phyloP scores from a whole-genome alignment of 768 basidiomycete species.

The Exidia glandulosa region DNA sequence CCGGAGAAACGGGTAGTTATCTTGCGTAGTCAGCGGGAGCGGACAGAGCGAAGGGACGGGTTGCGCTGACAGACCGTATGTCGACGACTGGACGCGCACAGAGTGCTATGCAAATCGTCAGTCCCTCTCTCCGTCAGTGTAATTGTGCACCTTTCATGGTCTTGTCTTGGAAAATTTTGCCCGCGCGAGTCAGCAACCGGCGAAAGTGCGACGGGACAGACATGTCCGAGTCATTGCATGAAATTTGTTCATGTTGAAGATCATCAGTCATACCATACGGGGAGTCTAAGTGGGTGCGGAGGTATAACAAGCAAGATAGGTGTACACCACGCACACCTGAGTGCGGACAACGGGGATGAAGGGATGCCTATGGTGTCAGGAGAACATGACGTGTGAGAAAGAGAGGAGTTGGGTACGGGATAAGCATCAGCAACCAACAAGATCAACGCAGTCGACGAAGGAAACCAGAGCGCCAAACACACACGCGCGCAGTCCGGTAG shows the following conservation, averaged over 20 bases:
- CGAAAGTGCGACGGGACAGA: neutral
- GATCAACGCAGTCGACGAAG: neutral
- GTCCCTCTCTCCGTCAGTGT: too few relatives aligned
- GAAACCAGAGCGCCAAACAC: neutral
- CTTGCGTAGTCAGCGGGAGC: too few relatives aligned
- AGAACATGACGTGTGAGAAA: neutral
- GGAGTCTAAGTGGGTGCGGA: neutral
- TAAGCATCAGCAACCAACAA: neutral
- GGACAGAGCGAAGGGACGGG: too few relatives aligned
- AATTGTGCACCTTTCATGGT: neutral
- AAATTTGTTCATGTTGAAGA: neutral
- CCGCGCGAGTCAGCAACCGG: neutral
- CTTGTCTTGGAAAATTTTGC: neutral
- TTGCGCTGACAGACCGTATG: too few relatives aligned
- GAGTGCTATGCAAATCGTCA: too few relatives aligned
- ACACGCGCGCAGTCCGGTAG: too few relatives aligned
- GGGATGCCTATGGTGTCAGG: too few relatives aligned
- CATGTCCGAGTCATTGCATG: too few relatives aligned
- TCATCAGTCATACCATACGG: neutral
- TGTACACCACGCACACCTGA: too few relatives aligned
- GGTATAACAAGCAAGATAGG: neutral
- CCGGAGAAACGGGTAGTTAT: too few relatives aligned
- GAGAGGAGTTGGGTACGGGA: neutral
- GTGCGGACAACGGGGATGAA: too few relatives aligned
- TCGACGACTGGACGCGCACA: too few relatives aligned